Percentiles rank a stretch among this genome's conserved stretches.
These are phyloP conservation scores for Casuarina equisetifolia DNA, from an alignment of 306 rosid species.

Conservation along the genomic window DNA sequence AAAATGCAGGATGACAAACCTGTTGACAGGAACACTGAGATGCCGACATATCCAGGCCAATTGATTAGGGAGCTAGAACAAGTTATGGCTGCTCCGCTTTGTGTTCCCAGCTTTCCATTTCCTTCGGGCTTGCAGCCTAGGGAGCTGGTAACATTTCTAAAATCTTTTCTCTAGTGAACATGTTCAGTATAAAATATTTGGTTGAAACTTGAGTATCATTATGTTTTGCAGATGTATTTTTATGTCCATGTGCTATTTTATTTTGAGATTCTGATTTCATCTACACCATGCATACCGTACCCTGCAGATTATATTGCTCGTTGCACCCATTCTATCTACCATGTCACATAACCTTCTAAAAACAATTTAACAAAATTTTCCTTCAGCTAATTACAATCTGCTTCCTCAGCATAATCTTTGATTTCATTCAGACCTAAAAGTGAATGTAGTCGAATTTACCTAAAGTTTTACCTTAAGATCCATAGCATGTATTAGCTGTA, in stretches of 20 bases:
- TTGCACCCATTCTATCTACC: background rate
- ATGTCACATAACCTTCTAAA: constrained; percentile 3
- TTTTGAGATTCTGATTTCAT: background rate
- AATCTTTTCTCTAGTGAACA: constrained; percentile 6
- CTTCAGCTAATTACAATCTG: constrained; percentile 13
- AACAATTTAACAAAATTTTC: constrained; percentile 1
- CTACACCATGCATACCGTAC: background rate
- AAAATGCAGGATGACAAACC: constrained; percentile 27
- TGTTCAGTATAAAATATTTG: constrained; percentile 6
- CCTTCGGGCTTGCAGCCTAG: constrained; percentile 16
- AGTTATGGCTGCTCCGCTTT: constrained; percentile 22
- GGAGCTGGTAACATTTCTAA: constrained; percentile 36
- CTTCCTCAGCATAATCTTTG: constrained; percentile 9
- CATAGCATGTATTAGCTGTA: background rate
- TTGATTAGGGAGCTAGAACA: constrained; percentile 30
- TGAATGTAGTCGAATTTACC: background rate
- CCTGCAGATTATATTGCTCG: background rate
- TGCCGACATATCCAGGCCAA: constrained; percentile 20
- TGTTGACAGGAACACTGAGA: constrained; percentile 34
- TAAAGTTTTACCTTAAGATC: background rate
- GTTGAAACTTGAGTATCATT: constrained; percentile 4
- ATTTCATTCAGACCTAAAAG: constrained; percentile 11
- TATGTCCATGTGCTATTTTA: background rate
- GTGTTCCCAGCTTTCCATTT: constrained; percentile 25
- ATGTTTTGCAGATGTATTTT: background rate